Conservation (phyloP, 1,284 basidiomycete genomes). For the Leccinum cinnamomeum region DNA sequence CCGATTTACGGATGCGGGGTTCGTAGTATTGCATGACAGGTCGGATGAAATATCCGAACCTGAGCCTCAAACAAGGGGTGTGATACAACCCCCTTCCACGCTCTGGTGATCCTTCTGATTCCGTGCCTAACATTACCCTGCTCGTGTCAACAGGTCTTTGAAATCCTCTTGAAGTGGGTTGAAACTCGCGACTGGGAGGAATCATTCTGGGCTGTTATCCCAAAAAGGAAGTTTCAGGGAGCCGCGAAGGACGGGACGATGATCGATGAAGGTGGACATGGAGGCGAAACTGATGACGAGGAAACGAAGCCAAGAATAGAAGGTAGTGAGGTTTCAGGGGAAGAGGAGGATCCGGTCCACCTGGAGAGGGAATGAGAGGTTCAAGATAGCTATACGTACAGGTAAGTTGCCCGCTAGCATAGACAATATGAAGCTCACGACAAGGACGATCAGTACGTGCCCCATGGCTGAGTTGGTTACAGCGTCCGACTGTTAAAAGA, state of each 20-base stretch:
- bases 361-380: neutral
- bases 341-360: neutral
- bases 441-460: conserved; percentile 36
- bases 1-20: neutral
- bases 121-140: conserved; percentile 5
- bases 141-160: conserved; percentile 58
- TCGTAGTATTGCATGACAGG: neutral
- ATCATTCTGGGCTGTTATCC: conserved; percentile 84
- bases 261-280: neutral
- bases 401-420: too few relatives aligned
- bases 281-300: neutral
- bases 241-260: neutral
- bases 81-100: neutral
- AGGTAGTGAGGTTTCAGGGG: neutral
- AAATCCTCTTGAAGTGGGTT: conserved; percentile 91
- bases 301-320: neutral
- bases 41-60: neutral
- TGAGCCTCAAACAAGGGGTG: conserved; percentile 1
- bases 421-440: neutral
- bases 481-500: conserved; percentile 74
- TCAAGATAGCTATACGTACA: too few relatives aligned
- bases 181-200: conserved; percentile 79
- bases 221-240: conserved; percentile 77
- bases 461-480: conserved; percentile 82
- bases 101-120: conserved; percentile 2